phyloP scores from a whole-genome alignment of 1,284 basidiomycete species.

The Pterulicium gracile region DNA sequence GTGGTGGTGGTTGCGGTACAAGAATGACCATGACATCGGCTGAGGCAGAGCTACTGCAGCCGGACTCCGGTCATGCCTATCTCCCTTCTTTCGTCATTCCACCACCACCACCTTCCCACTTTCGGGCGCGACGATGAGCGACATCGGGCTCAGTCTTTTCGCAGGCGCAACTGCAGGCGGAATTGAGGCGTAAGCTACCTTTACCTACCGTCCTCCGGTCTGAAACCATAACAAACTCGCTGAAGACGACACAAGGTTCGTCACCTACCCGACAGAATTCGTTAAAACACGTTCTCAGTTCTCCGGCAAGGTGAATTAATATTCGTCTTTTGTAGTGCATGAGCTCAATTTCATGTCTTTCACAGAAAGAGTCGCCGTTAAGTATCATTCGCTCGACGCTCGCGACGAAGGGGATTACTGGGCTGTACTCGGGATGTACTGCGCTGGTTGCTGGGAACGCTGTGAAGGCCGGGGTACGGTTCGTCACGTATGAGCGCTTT shows the following conservation, averaged over 20 bases:
- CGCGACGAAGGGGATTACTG: conserved; percentile 58
- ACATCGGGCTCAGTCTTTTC: conserved; percentile 24
- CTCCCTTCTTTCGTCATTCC: too few species aligned
- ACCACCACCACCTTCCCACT: too few species aligned
- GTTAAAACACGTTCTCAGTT: conserved; percentile 84
- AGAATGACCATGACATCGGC: too few species aligned
- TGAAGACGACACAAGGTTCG: conserved; percentile 42
- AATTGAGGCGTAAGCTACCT: conserved; percentile 69
- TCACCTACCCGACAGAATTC: conserved; percentile 90
- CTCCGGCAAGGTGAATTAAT: conserved; percentile 48
- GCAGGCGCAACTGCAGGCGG: conserved; percentile 94
- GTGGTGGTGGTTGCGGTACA: too few species aligned
- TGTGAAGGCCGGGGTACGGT: conserved; percentile 87
- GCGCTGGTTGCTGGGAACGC: conserved; percentile 89
- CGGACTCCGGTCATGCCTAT: too few species aligned
- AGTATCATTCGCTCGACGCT: conserved; percentile 65
- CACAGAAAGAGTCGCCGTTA: conserved; percentile 59
- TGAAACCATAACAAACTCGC: conserved; percentile 19
- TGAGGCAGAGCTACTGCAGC: too few species aligned
- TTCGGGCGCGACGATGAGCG: too few species aligned
- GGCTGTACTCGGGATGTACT: conserved; percentile 80
- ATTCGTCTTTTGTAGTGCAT: background rate
- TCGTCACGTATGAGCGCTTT: conserved; percentile 92
- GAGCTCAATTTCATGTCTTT: too few species aligned
- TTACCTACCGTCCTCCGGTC: background rate